Evolutionary conservation across 306 rosid species (phyloP).

Genomic region (Castanopsis chinensis): DNA sequence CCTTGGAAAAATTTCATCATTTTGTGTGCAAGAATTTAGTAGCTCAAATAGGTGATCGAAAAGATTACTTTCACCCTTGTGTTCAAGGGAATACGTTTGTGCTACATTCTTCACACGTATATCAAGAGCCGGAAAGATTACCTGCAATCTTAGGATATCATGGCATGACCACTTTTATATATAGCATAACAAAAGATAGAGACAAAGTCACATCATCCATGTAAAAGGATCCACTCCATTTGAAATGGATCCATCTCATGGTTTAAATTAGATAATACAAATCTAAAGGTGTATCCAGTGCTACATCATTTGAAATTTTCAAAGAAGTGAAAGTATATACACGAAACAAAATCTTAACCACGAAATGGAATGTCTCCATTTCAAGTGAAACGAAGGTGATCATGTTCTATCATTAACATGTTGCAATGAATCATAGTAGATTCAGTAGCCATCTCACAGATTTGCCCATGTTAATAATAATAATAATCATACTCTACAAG

Average conservation of each 20-base stretch:
- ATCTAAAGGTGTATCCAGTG: too few species aligned
- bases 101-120: conserved; percentile 99
- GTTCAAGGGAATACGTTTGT: conserved; percentile 95
- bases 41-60: conserved; percentile 84
- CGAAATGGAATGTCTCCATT: too few species aligned
- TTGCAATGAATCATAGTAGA: conserved; percentile 5
- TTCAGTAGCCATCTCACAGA: not conserved
- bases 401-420: not conserved
- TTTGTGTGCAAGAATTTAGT: conserved; percentile 54
- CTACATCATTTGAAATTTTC: too few species aligned
- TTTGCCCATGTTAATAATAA: not conserved
- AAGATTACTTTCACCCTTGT: conserved; percentile 91
- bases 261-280: too few species aligned
- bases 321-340: too few species aligned
- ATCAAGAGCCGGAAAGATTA: conserved; percentile 95
- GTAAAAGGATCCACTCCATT: too few species aligned
- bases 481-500: not conserved
- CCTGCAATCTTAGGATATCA: conserved; percentile 52
- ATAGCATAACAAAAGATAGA: conserved; percentile 19
- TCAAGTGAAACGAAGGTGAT: too few species aligned
- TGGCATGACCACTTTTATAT: conserved; percentile 22
- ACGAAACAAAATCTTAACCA: too few species aligned
- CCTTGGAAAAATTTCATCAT: conserved; percentile 77
- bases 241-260: too few species aligned
- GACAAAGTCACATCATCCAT: conserved; percentile 2